Base-by-base conservation (phyloP, 1,284 basidiomycete genomes). In the Vanrija humicola region DNA sequence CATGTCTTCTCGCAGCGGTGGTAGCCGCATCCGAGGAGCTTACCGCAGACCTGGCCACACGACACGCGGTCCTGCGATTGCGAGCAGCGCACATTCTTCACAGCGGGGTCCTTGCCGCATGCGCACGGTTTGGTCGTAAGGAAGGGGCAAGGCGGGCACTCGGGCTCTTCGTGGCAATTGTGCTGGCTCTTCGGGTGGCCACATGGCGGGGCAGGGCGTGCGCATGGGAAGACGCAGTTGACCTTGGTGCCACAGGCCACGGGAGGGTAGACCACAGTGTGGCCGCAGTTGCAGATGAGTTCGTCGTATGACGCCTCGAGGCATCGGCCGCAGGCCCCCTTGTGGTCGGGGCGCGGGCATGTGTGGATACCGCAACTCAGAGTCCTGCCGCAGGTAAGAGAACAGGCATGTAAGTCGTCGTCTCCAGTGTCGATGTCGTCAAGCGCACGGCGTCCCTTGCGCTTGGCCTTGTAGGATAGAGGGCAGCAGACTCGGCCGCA, bases 261-360 rank as follows among this genome's bases (percentile, higher is more conserved):
- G 0, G 87, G 87, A 0, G 87, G 87, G 44, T 86, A 82, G 19
- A 88, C 68, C 26, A 85, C 77, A 1, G 86, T 88, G 38, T 81
- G 81, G 0, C 87, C 88, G 70, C 93, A 96, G 52, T 83, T 77
- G 68, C 92, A 96, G 19, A 86, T 75, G 60, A 92, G 79, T 84
- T 96, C 93, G 52, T 94, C 90, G 63, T 93, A 97, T 0, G 86
- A 86, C 38, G 90, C 91, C 66, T 85, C 82, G 50, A 94, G 78
- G 75, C 93, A 96, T 12, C 85, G 82, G 3, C 83, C 85, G 69
- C 93, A 96, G 0, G 81, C 76, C 0, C 89, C 89, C 58, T 81
- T 84, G 74, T 97, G 93, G 69, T 96, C 92, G 29, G 80, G 79
- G 64, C 83, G 82, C 57, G 87, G 84, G 70, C 92, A 78, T n/a